Base-by-base conservation (phyloP, 306 rosid species). In the Trifolium dubium region DNA sequence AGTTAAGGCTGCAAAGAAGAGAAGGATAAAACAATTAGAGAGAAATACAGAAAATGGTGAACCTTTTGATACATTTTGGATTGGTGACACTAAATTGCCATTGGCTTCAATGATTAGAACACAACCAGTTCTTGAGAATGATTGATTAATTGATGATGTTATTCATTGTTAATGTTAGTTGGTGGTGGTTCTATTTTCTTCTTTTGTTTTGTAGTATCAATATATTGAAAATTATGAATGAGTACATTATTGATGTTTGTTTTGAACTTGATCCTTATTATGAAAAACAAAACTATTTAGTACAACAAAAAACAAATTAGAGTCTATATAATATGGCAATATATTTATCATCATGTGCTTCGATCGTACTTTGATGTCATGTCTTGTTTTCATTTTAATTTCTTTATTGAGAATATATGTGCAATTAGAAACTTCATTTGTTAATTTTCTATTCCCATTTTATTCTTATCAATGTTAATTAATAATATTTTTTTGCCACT, bases 61-160 rank as follows among this genome's bases (percentile, higher is more conserved):
- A 69, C 64, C 76, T 56, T 84, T 94, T 46, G 90, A 76, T 67
- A 84, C 88, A 39, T 80, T 89, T 72, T 89, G 97, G 92, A 79
- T 94, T 73, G 97, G 99, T 51, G 83, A 69, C 10, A 89, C 92
- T 75, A 94, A 80, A 86, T 81, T 94, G 87, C 99, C 99, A 65
- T 77, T 77, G 18, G 99, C 96, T 18, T 54, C 96, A 29, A 81
- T 76, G 86, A 37, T 84, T 64, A 89, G 99, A 88, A 94, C 99
- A 2, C 92, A 82, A 69, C 97, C 97, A 3, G 18, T 55, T 23
- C 89, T 92, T 85, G 99, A 90, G 73, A 66, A 85, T 41, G 87
- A 75, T 34, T 40, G 40, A 35, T 34, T 6, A 35, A n/a, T 23
- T 37, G 86, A 73, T 41, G 39, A 74, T 51, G 61, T 28, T 72